Base-by-base conservation (phyloP, 129 eudicot genomes). In the Dittrichia graveolens region DNA sequence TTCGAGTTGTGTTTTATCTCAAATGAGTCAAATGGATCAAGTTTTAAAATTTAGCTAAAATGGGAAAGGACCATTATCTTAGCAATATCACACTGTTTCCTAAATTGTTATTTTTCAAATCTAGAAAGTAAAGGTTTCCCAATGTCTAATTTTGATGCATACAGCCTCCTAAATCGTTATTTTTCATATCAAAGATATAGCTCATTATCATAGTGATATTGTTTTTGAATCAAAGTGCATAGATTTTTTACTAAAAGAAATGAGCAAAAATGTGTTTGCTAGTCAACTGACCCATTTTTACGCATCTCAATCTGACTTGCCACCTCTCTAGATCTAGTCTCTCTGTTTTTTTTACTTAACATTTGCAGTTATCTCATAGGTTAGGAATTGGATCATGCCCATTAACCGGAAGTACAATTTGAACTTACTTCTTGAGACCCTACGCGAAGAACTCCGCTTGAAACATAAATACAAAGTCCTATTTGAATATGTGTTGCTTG, bases 321-420 rank as follows among this genome's bases (percentile, higher is more conserved):
- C 47, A 61, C 48, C 34, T 61, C 34, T 61, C 67, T 61, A 40
- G 11, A 61, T 61, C 6, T 7, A 24, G 31, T 24, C 18, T 40
- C 40, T 61, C 31, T n/a, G n/a, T n/a, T 61, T 3, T 6, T 38
- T 37, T 34, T 31, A 8, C 63, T 75, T 43, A 71, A 34, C 12
- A 10, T 16, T 31, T 72, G 53, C 48, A 62, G 34, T 64, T 15
- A 63, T 45, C 34, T 44, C 66, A 67, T 82, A 94, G 98, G 93
- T 88, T 76, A 84, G 98, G 78, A 86, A 90, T 80, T 94, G 98
- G 98, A 87, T 94, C 77, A 94, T 94, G 98, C 98, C 98, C 69
- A 90, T 94, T 56, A 94, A 94, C 65, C 95, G 95, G 16, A 94
- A 90, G 88, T 94, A 94, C 73, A 90, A 88, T 80, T 70, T 94